Conservation (phyloP, 179 eudicot genomes). For the Sideroxylon spinosum region DNA sequence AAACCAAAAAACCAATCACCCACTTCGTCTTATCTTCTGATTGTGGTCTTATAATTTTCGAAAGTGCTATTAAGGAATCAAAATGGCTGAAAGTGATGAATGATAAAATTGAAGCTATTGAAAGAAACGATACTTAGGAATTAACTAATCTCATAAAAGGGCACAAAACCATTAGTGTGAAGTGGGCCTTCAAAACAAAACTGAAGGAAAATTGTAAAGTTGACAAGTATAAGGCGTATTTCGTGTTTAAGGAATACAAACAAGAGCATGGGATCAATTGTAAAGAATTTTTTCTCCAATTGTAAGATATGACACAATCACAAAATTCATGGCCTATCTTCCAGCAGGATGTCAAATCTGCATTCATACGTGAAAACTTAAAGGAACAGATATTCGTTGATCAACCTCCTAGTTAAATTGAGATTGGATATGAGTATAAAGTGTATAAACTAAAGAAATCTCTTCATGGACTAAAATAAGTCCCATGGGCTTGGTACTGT, state of each 20-base stretch:
- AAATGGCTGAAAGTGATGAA: background rate
- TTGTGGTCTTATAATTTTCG: background rate
- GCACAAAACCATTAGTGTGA: background rate
- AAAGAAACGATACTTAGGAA: background rate
- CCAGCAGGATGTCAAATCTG: too few relatives aligned
- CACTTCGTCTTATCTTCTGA: background rate
- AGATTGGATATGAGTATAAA: too few relatives aligned
- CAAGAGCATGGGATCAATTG: background rate
- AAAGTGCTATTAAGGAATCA: background rate
- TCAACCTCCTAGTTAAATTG: too few relatives aligned
- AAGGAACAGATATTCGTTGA: too few relatives aligned
- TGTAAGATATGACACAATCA: background rate
- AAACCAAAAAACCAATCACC: background rate
- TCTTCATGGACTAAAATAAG: too few relatives aligned
- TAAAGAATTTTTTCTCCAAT: background rate
- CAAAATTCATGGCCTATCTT: too few relatives aligned
- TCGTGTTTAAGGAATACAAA: background rate
- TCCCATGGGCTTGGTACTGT: too few relatives aligned
- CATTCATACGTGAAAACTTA: too few relatives aligned
- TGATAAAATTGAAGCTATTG: background rate
- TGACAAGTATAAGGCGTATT: background rate
- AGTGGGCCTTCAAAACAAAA: slow-evolving; percentile 5
- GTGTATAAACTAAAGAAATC: too few relatives aligned
- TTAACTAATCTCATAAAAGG: background rate
- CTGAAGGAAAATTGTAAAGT: background rate